Percentiles rank a stretch among this genome's conserved stretches.
phyloP scores from a whole-genome alignment of 75 land plant genomes.

The Selaginella moellendorffii region DNA sequence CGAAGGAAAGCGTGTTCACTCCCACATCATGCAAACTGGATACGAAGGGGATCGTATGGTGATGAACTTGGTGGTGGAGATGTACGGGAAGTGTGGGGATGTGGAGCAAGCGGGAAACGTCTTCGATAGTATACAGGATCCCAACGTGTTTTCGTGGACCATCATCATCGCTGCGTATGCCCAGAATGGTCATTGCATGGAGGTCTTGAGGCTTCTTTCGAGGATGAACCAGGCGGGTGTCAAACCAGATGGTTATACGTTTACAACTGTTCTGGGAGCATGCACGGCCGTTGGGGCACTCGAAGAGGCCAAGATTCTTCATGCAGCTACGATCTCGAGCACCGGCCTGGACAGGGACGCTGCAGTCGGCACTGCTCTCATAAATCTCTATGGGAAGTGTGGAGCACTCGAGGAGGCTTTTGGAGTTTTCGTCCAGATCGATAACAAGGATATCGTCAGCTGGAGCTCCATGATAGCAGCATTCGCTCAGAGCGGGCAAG shows the following conservation, averaged over 20 bases:
- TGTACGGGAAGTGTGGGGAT: conserved; percentile 20
- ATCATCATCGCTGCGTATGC: conserved; percentile 17
- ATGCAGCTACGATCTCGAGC: too few relatives aligned
- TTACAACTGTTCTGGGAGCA: too few relatives aligned
- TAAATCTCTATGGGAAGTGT: conserved; percentile 28
- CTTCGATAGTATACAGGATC: conserved; percentile 3
- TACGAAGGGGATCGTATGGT: conserved; percentile 9
- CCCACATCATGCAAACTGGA: conserved; percentile 1
- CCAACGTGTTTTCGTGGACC: conserved; percentile 17
- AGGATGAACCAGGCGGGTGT: too few relatives aligned
- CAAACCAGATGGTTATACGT: too few relatives aligned
- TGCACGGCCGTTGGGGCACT: too few relatives aligned
- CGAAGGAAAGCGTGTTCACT: conserved; percentile 15
- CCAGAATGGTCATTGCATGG: too few relatives aligned
- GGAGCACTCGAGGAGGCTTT: conserved; percentile 19
- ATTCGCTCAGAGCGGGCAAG: neutral
- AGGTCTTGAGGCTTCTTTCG: conserved; percentile 13
- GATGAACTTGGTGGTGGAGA: conserved; percentile 13
- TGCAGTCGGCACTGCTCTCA: too few relatives aligned
- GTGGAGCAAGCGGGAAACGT: conserved; percentile 10
- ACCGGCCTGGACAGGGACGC: too few relatives aligned
- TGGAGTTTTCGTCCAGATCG: conserved; percentile 13
- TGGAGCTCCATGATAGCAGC: conserved; percentile 42
- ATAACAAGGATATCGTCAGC: conserved; percentile 17
- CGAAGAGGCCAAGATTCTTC: too few relatives aligned